Percentiles rank a stretch among this genome's conserved stretches.
Conservation (phyloP, 2,329 filamentous ascomycete species). For the Akanthomyces muscarius region DNA sequence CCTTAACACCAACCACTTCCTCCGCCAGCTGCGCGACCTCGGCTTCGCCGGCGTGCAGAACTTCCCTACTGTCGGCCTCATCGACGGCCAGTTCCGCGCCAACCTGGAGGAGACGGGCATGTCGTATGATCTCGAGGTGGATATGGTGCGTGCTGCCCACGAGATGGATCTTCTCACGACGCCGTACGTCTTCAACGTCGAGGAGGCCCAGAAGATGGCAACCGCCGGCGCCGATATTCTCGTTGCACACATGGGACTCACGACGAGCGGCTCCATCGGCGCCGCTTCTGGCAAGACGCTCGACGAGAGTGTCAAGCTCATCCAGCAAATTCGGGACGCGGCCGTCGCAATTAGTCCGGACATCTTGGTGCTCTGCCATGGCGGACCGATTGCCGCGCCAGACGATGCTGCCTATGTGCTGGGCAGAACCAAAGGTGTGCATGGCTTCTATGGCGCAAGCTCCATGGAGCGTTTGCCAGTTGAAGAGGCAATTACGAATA, state of each 20-base stretch:
- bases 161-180: constrained; percentile 61
- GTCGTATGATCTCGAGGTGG: constrained; percentile 63
- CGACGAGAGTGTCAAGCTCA: constrained; percentile 58
- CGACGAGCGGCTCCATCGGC: constrained; percentile 61
- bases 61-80: constrained; percentile 68
- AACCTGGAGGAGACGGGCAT: constrained; percentile 71
- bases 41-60: constrained; percentile 70
- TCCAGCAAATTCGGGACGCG: constrained; percentile 62
- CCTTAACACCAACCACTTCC: constrained; percentile 56
- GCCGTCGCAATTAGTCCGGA: constrained; percentile 52
- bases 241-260: constrained; percentile 66
- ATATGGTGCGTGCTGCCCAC: constrained; percentile 59
- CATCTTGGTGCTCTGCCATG: constrained; percentile 66
- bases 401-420: constrained; percentile 62
- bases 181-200: constrained; percentile 64
- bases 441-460: constrained; percentile 69
- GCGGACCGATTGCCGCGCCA: constrained; percentile 62
- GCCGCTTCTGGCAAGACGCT: constrained; percentile 57
- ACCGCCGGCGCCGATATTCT: constrained; percentile 62
- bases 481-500: constrained; percentile 57
- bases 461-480: constrained; percentile 67
- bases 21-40: constrained; percentile 54
- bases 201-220: constrained; percentile 60
- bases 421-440: constrained; percentile 56
- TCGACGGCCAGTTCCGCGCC: constrained; percentile 63